phyloP scores from a whole-genome alignment of 768 basidiomycete species.

The Xanthoconium stramineum region DNA sequence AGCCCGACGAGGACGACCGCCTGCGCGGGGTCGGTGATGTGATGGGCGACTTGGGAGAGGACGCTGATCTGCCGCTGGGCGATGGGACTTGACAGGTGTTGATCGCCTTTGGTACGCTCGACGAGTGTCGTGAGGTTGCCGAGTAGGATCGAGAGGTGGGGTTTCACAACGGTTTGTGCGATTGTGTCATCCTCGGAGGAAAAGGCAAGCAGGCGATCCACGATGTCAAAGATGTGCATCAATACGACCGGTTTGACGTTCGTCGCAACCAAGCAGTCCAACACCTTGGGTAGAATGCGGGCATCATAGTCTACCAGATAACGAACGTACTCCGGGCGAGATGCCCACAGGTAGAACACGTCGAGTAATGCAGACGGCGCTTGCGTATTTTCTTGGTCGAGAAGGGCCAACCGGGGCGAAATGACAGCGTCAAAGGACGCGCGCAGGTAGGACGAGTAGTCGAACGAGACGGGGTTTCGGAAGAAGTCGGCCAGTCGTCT shows the following conservation, averaged over 20 bases:
- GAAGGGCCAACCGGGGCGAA: slow-evolving; percentile 69
- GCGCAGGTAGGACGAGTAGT: slow-evolving; percentile 70
- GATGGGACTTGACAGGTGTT: slow-evolving; percentile 55
- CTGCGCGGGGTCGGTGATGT: slow-evolving; percentile 65
- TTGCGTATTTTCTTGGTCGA: slow-evolving; percentile 88
- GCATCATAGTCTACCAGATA: slow-evolving; percentile 71
- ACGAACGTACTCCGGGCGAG: slow-evolving; percentile 48
- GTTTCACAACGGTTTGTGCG: slow-evolving; percentile 56
- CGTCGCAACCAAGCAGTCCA: slow-evolving; percentile 73
- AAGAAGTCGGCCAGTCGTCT: slow-evolving; percentile 90
- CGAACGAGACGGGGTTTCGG: slow-evolving; percentile 65
- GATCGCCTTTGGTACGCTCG: slow-evolving; percentile 52
- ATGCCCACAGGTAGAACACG: slow-evolving; percentile 76
- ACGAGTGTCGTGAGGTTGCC: slow-evolving; percentile 68
- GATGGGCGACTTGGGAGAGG: slow-evolving; percentile 74
- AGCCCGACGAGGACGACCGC: slow-evolving; percentile 69
- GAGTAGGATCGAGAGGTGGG: slow-evolving; percentile 69
- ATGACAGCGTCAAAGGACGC: slow-evolving; percentile 70
- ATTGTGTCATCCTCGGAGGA: slow-evolving; percentile 50
- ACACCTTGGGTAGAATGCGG: slow-evolving; percentile 70
- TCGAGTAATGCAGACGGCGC: slow-evolving; percentile 87
- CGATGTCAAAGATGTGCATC: slow-evolving; percentile 77
- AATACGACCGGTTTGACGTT: slow-evolving; percentile 88
- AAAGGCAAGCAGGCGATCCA: slow-evolving; percentile 63
- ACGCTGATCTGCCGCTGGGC: slow-evolving; percentile 81